These are phyloP conservation scores for Hippophae rhamnoides DNA, from an alignment of 306 rosid species.

Conservation along the genomic window DNA sequence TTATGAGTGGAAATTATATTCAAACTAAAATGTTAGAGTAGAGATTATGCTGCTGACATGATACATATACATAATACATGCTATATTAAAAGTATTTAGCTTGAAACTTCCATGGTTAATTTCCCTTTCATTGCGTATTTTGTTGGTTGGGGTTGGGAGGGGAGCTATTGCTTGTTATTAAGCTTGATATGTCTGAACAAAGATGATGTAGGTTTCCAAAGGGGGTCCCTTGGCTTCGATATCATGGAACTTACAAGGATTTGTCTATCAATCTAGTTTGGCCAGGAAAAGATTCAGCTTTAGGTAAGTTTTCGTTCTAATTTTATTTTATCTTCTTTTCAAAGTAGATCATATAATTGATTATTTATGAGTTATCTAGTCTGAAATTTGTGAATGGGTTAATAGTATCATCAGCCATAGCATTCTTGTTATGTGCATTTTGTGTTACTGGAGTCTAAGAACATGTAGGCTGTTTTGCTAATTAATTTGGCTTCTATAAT, in stretches of 20 bases:
- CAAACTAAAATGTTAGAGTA: too few relatives aligned
- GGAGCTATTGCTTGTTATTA: neutral
- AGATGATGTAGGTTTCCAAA: constrained; percentile 53
- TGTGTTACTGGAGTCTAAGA: neutral
- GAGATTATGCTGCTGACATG: neutral
- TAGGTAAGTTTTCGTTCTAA: constrained; percentile 33
- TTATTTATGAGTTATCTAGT: neutral
- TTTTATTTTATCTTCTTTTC: neutral
- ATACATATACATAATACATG: neutral
- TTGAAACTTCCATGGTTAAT: neutral
- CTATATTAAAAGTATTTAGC: neutral
- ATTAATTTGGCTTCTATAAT: neutral
- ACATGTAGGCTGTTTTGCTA: neutral
- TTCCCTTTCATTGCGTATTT: too few relatives aligned
- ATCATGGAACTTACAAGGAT: constrained; percentile 56
- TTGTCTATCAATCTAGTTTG: constrained; percentile 58
- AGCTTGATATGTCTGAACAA: constrained; percentile 11
- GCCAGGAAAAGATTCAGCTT: constrained; percentile 75
- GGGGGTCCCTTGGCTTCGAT: constrained; percentile 80
- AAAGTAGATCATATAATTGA: neutral
- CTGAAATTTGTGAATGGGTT: neutral
- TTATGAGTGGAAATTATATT: too few relatives aligned
- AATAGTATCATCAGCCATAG: neutral
- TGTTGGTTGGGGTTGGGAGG: too few relatives aligned
- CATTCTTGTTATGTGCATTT: neutral